Conservation (phyloP, 1,139 yeast species). For the Magnusiomyces paraingens region DNA sequence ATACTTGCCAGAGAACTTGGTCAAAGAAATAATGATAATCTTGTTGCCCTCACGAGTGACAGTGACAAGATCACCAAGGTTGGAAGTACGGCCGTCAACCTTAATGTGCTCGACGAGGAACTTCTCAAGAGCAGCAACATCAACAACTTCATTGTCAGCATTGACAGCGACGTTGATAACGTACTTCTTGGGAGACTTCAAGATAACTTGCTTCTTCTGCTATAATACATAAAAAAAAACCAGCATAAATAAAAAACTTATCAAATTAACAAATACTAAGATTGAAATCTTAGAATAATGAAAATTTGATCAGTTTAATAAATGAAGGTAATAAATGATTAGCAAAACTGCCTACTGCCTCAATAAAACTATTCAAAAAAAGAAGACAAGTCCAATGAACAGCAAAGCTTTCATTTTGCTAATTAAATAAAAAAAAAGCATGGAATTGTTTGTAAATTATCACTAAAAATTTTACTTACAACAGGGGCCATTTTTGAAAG, state of each 20-base stretch:
- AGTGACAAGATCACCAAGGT: slow-evolving; percentile 92
- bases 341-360: slow-evolving; percentile 42
- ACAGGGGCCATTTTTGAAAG: slow-evolving; percentile 72
- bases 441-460: slow-evolving; percentile 17
- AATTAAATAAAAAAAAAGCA: slow-evolving; percentile 30
- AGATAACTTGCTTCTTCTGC: slow-evolving; percentile 35
- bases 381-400: slow-evolving; percentile 19
- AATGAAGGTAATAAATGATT: slow-evolving; percentile 19
- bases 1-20: slow-evolving; percentile 99
- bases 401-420: slow-evolving; percentile 23
- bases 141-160: slow-evolving; percentile 90
- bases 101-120: slow-evolving; percentile 98
- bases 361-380: slow-evolving; percentile 18
- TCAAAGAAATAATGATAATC: slow-evolving; percentile 78
- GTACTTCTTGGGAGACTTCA: slow-evolving; percentile 62
- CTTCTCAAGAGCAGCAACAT: slow-evolving; percentile 96
- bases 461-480: slow-evolving; percentile 46
- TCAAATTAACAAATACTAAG: background rate
- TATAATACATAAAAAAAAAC: slow-evolving; percentile 17
- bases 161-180: slow-evolving; percentile 97
- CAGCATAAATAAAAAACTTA: background rate
- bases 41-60: slow-evolving; percentile 79
- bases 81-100: slow-evolving; percentile 94
- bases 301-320: slow-evolving; percentile 9
- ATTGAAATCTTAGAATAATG: slow-evolving; percentile 60